Evolutionary conservation across 441 rosid species (phyloP).

Genomic region (Erodium moschatum): DNA sequence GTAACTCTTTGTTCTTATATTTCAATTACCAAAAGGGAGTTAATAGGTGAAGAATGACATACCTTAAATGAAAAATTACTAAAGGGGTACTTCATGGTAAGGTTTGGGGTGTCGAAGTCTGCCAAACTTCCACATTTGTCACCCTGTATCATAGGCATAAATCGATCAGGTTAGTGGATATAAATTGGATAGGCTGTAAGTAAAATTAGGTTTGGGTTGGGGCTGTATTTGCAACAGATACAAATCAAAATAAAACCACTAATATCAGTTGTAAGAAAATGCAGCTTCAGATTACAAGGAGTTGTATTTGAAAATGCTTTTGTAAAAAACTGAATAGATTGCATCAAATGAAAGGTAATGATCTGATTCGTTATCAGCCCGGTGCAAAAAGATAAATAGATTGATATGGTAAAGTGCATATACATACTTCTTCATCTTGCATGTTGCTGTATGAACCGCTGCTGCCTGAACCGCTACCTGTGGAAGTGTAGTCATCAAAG

Average conservation of each 20-base stretch:
- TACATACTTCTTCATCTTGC: constrained; percentile 72
- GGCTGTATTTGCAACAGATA: background rate
- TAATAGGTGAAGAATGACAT: constrained; percentile 14
- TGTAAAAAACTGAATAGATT: background rate
- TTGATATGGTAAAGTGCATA: background rate
- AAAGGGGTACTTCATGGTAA: constrained; percentile 72
- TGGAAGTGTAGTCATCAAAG: constrained; percentile 70
- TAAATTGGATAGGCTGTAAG: background rate
- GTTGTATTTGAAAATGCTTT: background rate
- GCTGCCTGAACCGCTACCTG: constrained; percentile 42
- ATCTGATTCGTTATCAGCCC: constrained; percentile 11
- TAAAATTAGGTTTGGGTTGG: constrained; percentile 1
- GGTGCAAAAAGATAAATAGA: constrained; percentile 5
- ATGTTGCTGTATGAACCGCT: constrained; percentile 55
- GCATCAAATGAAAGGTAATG: background rate
- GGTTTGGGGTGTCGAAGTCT: constrained; percentile 56
- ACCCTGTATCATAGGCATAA: constrained; percentile 40
- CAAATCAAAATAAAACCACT: background rate
- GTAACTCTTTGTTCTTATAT: too few species aligned
- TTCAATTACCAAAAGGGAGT: too few species aligned
- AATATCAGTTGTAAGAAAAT: background rate
- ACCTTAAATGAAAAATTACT: constrained; percentile 98
- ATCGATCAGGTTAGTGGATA: background rate
- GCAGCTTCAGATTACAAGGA: background rate
- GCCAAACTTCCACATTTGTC: constrained; percentile 78